Evolutionary conservation across 2,329 filamentous ascomycete genomes (phyloP).

Genomic region (Phialemoniopsis sp.): DNA sequence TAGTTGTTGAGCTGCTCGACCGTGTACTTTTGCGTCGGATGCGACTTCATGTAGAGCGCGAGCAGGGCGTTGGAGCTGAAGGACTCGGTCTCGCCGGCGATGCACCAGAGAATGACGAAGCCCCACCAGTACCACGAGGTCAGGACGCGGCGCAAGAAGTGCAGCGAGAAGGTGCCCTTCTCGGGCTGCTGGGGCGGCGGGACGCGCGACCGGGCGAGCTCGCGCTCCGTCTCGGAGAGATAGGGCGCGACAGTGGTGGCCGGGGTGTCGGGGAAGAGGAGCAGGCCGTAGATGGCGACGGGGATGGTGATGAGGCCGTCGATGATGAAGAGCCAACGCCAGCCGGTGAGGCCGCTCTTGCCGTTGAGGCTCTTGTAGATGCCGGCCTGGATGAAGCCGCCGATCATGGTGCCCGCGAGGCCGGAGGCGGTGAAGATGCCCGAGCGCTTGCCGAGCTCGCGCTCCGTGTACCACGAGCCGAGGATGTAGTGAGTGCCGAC

Average conservation of each 20-base stretch:
- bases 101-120: constrained; percentile 63
- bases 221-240: constrained; percentile 29
- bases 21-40: constrained; percentile 36
- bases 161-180: constrained; percentile 15
- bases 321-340: constrained; percentile 50
- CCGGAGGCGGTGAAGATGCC: constrained; percentile 59
- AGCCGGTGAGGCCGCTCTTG: constrained; percentile 43
- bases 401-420: constrained; percentile 57
- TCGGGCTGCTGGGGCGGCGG: constrained; percentile 31
- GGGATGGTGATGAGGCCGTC: constrained; percentile 54
- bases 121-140: constrained; percentile 62
- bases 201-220: constrained; percentile 33
- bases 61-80: constrained; percentile 62
- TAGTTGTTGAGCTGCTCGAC: constrained; percentile 52
- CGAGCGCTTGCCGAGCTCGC: constrained; percentile 57
- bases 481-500: constrained; percentile 56
- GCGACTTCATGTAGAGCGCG: constrained; percentile 43
- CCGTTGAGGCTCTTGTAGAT: constrained; percentile 40
- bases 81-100: constrained; percentile 68
- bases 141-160: constrained; percentile 52
- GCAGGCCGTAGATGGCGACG: constrained; percentile 48
- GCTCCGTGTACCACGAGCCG: constrained; percentile 56
- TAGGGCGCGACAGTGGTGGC: constrained; percentile 44
- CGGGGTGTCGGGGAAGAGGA: constrained; percentile 51
- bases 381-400: constrained; percentile 57